Base-by-base conservation (phyloP, 352 stramenopile genomes). In the Pythium periplocum region DNA sequence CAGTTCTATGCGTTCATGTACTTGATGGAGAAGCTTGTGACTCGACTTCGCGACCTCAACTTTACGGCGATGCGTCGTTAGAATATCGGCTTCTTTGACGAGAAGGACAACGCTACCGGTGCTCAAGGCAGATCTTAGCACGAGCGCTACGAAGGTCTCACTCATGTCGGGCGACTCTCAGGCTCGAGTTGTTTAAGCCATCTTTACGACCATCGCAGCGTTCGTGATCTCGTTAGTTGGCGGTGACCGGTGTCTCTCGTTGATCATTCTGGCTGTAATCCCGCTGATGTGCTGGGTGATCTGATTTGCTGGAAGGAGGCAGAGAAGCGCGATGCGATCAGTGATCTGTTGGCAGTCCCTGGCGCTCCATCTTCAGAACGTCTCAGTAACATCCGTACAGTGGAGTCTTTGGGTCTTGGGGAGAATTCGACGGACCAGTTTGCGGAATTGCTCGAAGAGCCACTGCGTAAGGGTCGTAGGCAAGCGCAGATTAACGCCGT, bases 261-360 rank as follows among this genome's bases (percentile, higher is more conserved):
- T 83, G 10, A 62, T 83, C 45, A 73, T 83, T 51, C 42, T 78
- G 8, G 61, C 60, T 11, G 60, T 73, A 3, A 61, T 84, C 10
- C 76, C 76, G 6, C 38, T 83, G 11, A 34, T 87, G 40, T 81
- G 31, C 2, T 65, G 5, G 61, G 57, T 3, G 51, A 54, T 4
- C 37, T 53, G 3, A 42, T 55, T 36, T 60, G 64, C n/a, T 51
- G 43, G 42, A 39, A 46, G 12, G 46, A 66, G 17, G 45, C 68
- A 7, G 48, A 68, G 8, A 41, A 42, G 9, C 10, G 36, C 1
- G 51, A 51, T 11, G 45, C 9, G 1, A n/a, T 51, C 7, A 46
- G 37, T 8, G 54, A 61, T 35, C 26, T 55, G 26, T 47, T 61
- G 8, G 59, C 62, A n/a, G 59, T 65, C 6, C 35, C 57, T 31